These are phyloP conservation scores for Nannochloropsis gaditana DNA, from an alignment of 108 stramenopile genomes.

Conservation along the genomic window DNA sequence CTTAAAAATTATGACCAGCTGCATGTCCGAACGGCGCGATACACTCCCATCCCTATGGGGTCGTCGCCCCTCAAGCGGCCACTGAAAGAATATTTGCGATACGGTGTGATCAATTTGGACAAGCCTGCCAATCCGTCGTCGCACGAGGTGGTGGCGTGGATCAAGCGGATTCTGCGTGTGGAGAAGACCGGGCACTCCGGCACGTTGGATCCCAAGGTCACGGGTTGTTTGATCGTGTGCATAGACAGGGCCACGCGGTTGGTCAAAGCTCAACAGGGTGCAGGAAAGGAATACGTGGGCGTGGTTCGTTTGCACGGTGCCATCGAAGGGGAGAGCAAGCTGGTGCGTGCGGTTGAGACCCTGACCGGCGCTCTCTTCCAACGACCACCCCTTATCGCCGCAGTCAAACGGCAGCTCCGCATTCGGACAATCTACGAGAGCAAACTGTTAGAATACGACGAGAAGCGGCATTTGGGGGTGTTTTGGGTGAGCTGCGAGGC, in stretches of 20 bases:
- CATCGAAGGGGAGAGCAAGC: conserved; percentile 64
- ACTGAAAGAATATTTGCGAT: conserved; percentile 80
- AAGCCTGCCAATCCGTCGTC: conserved; percentile 97
- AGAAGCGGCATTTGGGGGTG: conserved; percentile 87
- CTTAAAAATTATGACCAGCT: conserved; percentile 91
- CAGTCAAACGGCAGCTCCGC: conserved; percentile 96
- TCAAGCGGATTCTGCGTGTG: conserved; percentile 96
- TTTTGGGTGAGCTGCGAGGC: conserved; percentile 87
- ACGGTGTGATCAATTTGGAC: conserved; percentile 98
- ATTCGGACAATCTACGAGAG: conserved; percentile 96
- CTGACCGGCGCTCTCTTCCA: conserved; percentile 98
- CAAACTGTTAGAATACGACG: conserved; percentile 92
- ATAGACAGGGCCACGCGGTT: conserved; percentile 97
- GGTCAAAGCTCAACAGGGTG: conserved; percentile 96
- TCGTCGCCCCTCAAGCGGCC: conserved; percentile 85
- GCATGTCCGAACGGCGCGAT: conserved; percentile 95
- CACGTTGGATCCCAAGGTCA: conserved; percentile 99
- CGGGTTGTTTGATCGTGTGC: conserved; percentile 99
- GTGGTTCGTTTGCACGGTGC: conserved; percentile 94
- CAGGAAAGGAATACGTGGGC: conserved; percentile 97
- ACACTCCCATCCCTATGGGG: conserved; percentile 95
- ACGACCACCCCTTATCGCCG: conserved; percentile 96
- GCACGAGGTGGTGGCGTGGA: conserved; percentile 99
- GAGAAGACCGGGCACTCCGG: conserved; percentile 99
- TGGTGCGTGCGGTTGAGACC: conserved; percentile 86